These are phyloP conservation scores for Trypanosoma melophagium DNA, from an alignment of 208 protist genomes.

Conservation along the genomic window DNA sequence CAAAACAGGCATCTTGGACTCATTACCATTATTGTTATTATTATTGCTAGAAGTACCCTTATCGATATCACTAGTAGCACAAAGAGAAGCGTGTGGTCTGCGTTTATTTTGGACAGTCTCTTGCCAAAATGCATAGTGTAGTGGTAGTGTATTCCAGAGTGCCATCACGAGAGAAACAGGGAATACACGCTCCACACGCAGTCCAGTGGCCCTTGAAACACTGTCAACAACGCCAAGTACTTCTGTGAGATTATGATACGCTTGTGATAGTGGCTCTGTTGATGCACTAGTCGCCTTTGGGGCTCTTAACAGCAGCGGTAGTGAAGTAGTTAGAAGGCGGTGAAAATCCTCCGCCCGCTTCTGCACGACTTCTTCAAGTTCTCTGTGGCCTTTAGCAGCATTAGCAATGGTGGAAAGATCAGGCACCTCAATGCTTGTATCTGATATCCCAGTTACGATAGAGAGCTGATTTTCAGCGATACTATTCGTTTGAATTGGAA, in stretches of 20 bases:
- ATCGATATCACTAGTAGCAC: too few species aligned
- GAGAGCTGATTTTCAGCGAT: not conserved
- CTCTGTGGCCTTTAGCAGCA: not conserved
- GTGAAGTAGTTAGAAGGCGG: conserved; percentile 8
- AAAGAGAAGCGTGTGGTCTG: too few species aligned
- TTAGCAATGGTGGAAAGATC: not conserved
- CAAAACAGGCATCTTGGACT: too few species aligned
- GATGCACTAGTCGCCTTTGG: not conserved
- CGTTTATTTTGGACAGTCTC: too few species aligned
- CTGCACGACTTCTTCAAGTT: conserved; percentile 14
- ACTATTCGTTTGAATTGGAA: not conserved
- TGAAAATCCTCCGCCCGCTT: conserved; percentile 13
- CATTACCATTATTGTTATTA: too few species aligned
- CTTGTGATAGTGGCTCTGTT: conserved; percentile 2
- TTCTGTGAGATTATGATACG: conserved; percentile 9
- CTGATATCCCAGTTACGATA: too few species aligned
- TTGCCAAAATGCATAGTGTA: not conserved
- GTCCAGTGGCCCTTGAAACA: conserved; percentile 28
- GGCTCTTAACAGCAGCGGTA: conserved; percentile 22
- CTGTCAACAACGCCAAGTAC: conserved; percentile 20
- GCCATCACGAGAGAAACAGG: conserved; percentile 45
- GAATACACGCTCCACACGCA: conserved; percentile 49
- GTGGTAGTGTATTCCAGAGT: conserved; percentile 54
- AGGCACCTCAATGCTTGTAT: not conserved
- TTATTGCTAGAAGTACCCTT: too few species aligned